phyloP scores from a whole-genome alignment of 164 flowering plant genomes.

The Annona cherimola region DNA sequence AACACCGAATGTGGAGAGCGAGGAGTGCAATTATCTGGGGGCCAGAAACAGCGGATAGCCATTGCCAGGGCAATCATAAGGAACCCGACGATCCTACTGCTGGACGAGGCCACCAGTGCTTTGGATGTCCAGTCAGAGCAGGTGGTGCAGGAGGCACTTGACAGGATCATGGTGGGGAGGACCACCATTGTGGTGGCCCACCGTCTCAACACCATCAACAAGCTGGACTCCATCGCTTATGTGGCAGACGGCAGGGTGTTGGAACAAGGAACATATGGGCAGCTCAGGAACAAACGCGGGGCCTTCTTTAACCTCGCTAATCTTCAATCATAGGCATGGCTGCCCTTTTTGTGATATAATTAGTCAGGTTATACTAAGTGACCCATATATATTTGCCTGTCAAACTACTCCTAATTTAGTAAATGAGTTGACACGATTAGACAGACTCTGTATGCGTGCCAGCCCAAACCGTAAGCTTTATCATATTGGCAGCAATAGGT shows the following conservation, averaged over 20 bases:
- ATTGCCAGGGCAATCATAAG: slow-evolving; percentile 84
- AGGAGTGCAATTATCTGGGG: slow-evolving; percentile 88
- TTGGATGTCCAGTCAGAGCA: slow-evolving; percentile 85
- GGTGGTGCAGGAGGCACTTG: slow-evolving; percentile 79
- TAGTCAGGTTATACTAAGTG: background rate
- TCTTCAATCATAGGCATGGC: slow-evolving; percentile 23
- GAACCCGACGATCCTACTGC: slow-evolving; percentile 57
- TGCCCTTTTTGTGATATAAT: background rate
- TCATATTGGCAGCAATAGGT: too few relatives aligned
- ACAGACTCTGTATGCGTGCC: too few relatives aligned
- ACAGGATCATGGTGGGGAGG: slow-evolving; percentile 70
- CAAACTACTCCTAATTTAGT: too few relatives aligned
- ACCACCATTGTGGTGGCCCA: slow-evolving; percentile 85
- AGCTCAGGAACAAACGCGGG: slow-evolving; percentile 59
- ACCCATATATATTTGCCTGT: too few relatives aligned
- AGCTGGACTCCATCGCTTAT: slow-evolving; percentile 62
- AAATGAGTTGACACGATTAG: too few relatives aligned
- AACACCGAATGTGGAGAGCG: slow-evolving; percentile 86
- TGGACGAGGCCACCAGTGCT: slow-evolving; percentile 95
- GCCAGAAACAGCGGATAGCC: slow-evolving; percentile 87
- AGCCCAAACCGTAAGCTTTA: too few relatives aligned
- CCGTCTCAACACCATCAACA: slow-evolving; percentile 75
- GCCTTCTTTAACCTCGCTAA: slow-evolving; percentile 70
- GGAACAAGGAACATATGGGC: slow-evolving; percentile 63
- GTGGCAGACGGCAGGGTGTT: slow-evolving; percentile 74